Evolutionary conservation across 306 rosid species (phyloP).

Genomic region (Arachis stenosperma): DNA sequence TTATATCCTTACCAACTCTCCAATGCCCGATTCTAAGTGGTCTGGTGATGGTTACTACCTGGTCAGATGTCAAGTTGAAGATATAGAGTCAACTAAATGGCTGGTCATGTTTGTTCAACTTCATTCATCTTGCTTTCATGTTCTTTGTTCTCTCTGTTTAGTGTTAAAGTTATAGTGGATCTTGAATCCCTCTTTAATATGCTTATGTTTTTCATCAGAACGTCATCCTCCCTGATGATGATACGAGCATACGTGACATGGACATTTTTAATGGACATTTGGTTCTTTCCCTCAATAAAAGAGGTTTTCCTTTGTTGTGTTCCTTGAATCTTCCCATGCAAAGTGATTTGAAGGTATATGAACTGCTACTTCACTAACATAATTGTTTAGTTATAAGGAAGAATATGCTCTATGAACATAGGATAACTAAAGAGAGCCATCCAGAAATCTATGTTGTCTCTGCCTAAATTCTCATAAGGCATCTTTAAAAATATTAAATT

Average conservation of each 20-base stretch:
- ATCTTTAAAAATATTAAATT: conserved; percentile 13
- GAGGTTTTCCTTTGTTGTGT: conserved; percentile 65
- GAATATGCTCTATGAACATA: conserved; percentile 13
- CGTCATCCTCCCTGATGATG: conserved; percentile 65
- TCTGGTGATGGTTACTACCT: conserved; percentile 78
- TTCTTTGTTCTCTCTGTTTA: conserved; percentile 10
- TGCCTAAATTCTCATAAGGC: not conserved
- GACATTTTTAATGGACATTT: conserved; percentile 81
- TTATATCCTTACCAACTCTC: conserved; percentile 88
- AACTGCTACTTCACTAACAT: conserved; percentile 14
- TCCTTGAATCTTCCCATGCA: conserved; percentile 71
- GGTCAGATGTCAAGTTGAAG: conserved; percentile 65
- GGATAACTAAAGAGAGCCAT: not conserved
- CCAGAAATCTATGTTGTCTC: not conserved
- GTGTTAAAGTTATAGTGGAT: conserved; percentile 23
- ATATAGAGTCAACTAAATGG: conserved; percentile 61
- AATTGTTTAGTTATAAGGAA: conserved; percentile 12
- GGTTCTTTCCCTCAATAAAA: conserved; percentile 78
- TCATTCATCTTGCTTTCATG: conserved; percentile 21
- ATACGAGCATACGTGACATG: conserved; percentile 73
- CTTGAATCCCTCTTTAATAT: conserved; percentile 37
- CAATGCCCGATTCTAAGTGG: conserved; percentile 55
- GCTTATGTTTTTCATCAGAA: conserved; percentile 56
- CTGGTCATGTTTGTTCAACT: conserved; percentile 56
- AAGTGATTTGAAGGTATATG: conserved; percentile 62